phyloP scores from a whole-genome alignment of 1,139 yeast species.

The Candida sanyaensis region DNA sequence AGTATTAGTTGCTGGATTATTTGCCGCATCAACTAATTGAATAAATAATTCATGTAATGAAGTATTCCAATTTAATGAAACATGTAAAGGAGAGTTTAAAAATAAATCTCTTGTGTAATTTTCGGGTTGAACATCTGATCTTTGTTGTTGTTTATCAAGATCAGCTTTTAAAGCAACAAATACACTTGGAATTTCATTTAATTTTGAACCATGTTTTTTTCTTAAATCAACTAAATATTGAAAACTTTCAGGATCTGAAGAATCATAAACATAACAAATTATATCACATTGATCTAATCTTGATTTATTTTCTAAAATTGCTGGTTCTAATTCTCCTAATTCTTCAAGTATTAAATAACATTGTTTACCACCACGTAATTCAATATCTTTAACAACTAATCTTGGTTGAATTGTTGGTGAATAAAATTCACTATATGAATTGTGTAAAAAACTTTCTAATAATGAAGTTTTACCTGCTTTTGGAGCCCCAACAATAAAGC shows the following conservation, averaged over 20 bases:
- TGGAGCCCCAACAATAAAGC: conserved; percentile 83
- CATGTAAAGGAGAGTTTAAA: conserved; percentile 73
- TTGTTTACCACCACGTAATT: conserved; percentile 91
- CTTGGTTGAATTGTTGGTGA: conserved; percentile 83
- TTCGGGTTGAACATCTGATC: conserved; percentile 86
- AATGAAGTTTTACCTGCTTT: conserved; percentile 85
- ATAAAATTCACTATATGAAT: conserved; percentile 69
- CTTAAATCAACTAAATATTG: conserved; percentile 75
- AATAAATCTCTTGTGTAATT: conserved; percentile 69
- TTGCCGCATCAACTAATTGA: conserved; percentile 87
- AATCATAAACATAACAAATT: conserved; percentile 84
- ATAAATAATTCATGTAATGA: conserved; percentile 83
- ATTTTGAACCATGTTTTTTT: conserved; percentile 48
- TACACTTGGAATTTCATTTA: conserved; percentile 77
- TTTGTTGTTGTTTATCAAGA: conserved; percentile 89
- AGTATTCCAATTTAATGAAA: conserved; percentile 86
- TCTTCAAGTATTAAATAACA: conserved; percentile 90
- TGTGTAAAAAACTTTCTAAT: conserved; percentile 76
- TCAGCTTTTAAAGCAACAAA: conserved; percentile 95
- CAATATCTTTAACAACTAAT: conserved; percentile 90
- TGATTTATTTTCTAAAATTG: conserved; percentile 70
- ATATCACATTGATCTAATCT: conserved; percentile 88
- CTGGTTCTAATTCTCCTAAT: conserved; percentile 82
- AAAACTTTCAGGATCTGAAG: conserved; percentile 94
- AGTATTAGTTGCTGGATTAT: conserved; percentile 73